Evolutionary conservation across 495 filamentous ascomycete species (phyloP).

Genomic region (Neurospora sp.): DNA sequence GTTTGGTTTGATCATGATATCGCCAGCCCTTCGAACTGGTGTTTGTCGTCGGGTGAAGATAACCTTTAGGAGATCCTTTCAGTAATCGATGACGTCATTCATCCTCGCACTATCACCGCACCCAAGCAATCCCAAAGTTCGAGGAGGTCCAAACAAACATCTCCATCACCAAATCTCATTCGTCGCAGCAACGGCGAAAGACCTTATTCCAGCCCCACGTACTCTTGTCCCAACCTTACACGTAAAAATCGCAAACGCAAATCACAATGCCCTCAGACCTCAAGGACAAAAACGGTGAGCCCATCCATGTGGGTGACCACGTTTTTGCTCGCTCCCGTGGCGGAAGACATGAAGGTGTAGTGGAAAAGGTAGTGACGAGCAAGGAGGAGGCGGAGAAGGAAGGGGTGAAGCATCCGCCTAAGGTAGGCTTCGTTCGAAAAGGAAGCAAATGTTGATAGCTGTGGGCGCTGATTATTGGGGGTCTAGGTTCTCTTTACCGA

Average conservation of each 20-base stretch:
- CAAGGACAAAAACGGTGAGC: conserved; percentile 24
- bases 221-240: neutral
- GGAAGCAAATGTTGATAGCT: too few species aligned
- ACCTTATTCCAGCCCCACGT: neutral
- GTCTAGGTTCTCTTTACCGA: conserved; percentile 27
- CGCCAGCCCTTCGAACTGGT: neutral
- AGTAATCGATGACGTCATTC: neutral
- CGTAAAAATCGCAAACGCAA: neutral
- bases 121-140: neutral
- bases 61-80: too few species aligned
- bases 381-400: conserved; percentile 24
- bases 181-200: neutral
- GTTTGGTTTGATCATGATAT: neutral
- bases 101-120: neutral
- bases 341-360: conserved; percentile 26
- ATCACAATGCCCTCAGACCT: conserved; percentile 12
- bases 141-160: neutral
- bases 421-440: too few species aligned
- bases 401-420: conserved; percentile 34
- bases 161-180: neutral
- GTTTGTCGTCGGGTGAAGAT: neutral
- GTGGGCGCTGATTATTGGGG: too few species aligned
- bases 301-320: conserved; percentile 26
- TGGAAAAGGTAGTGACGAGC: conserved; percentile 26
- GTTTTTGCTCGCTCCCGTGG: conserved; percentile 26